Percentiles rank a stretch among this genome's conserved stretches.
Conservation (phyloP, 306 rosid genomes). For the Prosopis cineraria region DNA sequence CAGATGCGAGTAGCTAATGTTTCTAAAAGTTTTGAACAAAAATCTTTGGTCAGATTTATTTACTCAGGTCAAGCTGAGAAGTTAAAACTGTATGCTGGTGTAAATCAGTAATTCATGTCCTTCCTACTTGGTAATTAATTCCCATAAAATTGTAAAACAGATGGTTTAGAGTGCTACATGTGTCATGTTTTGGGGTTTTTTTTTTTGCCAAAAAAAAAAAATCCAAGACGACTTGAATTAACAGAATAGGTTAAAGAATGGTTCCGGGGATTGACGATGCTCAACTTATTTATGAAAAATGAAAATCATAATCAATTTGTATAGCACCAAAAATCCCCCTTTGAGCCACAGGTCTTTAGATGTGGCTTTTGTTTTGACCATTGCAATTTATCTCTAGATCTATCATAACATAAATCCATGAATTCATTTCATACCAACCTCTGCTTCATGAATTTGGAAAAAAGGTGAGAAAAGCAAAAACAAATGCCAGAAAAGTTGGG, state of each 20-base stretch:
- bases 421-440: not conserved
- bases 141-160: not conserved
- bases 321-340: not conserved
- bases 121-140: not conserved
- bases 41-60: slow-evolving; percentile 20
- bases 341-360: not conserved
- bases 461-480: not conserved
- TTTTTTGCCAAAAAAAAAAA: not conserved
- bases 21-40: slow-evolving; percentile 1
- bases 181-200: not conserved
- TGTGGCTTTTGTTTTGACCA: slow-evolving; percentile 12
- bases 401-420: not conserved
- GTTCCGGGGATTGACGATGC: not conserved
- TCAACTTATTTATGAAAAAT: not conserved
- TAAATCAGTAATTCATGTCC: not conserved
- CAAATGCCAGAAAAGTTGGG: not conserved
- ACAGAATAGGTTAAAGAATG: not conserved
- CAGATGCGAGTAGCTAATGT: slow-evolving; percentile 18
- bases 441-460: not conserved
- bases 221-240: not conserved
- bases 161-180: slow-evolving; percentile 12
- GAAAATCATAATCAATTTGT: not conserved
- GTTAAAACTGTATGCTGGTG: not conserved
- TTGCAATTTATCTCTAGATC: not conserved
- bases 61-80: not conserved